These are phyloP conservation scores for Boletus sp. DNA, from an alignment of 768 basidiomycete species.

Conservation along the genomic window DNA sequence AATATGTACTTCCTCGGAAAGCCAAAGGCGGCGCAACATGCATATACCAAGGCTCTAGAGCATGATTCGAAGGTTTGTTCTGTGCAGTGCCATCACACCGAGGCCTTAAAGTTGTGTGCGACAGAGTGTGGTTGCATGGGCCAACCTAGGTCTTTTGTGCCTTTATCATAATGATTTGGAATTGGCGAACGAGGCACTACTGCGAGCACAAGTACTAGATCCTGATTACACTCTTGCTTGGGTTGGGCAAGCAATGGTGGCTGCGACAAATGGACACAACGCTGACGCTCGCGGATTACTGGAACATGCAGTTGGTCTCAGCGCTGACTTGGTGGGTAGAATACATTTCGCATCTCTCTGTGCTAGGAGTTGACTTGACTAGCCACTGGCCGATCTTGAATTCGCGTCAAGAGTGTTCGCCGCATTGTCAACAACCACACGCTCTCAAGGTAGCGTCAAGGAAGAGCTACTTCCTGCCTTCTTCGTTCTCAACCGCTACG, in stretches of 20 bases:
- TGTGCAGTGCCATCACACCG: neutral
- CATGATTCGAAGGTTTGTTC: conserved; percentile 70
- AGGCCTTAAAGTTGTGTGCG: neutral
- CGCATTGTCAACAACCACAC: conserved; percentile 25
- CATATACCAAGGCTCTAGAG: conserved; percentile 86
- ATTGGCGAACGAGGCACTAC: conserved; percentile 81
- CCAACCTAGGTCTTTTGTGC: conserved; percentile 85
- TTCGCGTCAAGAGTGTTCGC: conserved; percentile 62
- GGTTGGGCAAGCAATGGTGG: conserved; percentile 84
- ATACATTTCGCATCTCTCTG: neutral
- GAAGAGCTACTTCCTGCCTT: conserved; percentile 71
- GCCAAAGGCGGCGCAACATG: conserved; percentile 81
- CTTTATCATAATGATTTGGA: conserved; percentile 74
- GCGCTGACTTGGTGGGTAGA: conserved; percentile 50
- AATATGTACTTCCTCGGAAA: conserved; percentile 63
- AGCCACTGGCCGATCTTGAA: conserved; percentile 83
- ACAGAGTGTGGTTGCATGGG: conserved; percentile 77
- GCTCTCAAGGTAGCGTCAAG: conserved; percentile 19
- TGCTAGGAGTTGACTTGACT: conserved; percentile 12
- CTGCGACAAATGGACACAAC: conserved; percentile 53
- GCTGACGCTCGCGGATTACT: conserved; percentile 65
- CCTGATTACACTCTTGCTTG: conserved; percentile 87
- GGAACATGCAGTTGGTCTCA: conserved; percentile 66
- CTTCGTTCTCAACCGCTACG: conserved; percentile 77
- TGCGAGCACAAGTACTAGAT: conserved; percentile 86